Evolutionary conservation across 495 filamentous ascomycete genomes (phyloP).

Genomic region (Thermochaetoides thermophila): DNA sequence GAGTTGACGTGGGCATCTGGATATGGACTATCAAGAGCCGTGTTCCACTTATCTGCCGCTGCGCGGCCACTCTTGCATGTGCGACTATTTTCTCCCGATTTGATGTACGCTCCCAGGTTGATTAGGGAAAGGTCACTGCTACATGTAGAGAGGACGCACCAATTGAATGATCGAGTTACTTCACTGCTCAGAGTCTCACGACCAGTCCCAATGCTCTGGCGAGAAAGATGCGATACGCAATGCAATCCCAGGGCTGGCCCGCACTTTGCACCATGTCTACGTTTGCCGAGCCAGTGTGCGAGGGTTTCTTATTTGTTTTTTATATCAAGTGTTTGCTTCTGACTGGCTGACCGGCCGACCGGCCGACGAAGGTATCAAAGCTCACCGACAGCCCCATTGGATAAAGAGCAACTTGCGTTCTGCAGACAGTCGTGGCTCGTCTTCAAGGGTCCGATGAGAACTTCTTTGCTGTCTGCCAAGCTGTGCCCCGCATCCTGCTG

Average conservation of each 20-base stretch:
- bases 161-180: too few species aligned
- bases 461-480: constrained; percentile 6
- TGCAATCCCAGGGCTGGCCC: too few species aligned
- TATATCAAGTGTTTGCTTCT: constrained; percentile 8
- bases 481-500: too few species aligned
- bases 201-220: too few species aligned
- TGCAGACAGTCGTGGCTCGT: constrained; percentile 27
- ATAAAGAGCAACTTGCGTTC: constrained; percentile 14
- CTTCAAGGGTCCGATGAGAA: constrained; percentile 16
- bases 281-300: too few species aligned
- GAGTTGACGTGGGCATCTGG: constrained; percentile 15
- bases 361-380: constrained; percentile 1
- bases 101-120: too few species aligned
- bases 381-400: constrained; percentile 15
- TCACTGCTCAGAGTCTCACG: too few species aligned
- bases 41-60: neutral
- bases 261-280: too few species aligned
- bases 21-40: constrained; percentile 4
- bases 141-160: too few species aligned
- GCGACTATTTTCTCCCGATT: neutral
- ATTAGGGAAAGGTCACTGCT: too few species aligned
- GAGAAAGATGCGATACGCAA: too few species aligned
- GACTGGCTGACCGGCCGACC: constrained; percentile 9
- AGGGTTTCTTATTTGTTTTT: constrained; percentile 5
- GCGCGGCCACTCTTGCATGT: neutral